These are phyloP conservation scores for Carex scoparia DNA, from an alignment of 176 grass and related monocot species.

Conservation along the genomic window DNA sequence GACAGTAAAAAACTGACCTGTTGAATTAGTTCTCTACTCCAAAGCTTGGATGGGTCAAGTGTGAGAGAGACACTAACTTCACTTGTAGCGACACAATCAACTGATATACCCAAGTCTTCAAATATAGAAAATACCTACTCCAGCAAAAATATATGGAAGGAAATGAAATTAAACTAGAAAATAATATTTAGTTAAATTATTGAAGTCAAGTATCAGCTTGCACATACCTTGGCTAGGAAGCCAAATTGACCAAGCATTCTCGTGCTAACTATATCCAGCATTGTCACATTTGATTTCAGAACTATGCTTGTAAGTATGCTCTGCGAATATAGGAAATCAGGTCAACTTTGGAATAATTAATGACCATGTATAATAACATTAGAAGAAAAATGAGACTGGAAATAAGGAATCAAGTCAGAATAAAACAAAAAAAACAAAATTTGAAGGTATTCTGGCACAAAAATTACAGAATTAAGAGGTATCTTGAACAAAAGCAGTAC, in stretches of 20 bases:
- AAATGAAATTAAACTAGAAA: neutral
- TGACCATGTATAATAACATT: neutral
- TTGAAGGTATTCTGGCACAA: neutral
- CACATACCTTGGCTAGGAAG: slow-evolving; percentile 82
- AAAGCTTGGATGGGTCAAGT: slow-evolving; percentile 77
- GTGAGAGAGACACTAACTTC: slow-evolving; percentile 97
- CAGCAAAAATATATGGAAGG: neutral
- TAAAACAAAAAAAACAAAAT: neutral
- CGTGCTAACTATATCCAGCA: slow-evolving; percentile 97
- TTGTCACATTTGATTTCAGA: slow-evolving; percentile 94
- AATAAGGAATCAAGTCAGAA: neutral
- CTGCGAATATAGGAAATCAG: slow-evolving; percentile 28
- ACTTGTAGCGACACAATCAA: slow-evolving; percentile 92
- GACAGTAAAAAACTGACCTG: slow-evolving; percentile 43
- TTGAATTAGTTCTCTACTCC: slow-evolving; percentile 89
- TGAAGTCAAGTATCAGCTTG: neutral
- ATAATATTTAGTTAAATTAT: neutral
- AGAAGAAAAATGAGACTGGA: neutral
- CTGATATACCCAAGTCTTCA: slow-evolving; percentile 94
- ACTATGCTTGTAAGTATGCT: slow-evolving; percentile 90
- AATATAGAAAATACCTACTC: slow-evolving; percentile 94
- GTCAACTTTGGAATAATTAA: slow-evolving; percentile 18
- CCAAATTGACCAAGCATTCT: slow-evolving; percentile 91
- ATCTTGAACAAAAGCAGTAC: neutral
- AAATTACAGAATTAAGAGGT: neutral